phyloP scores from a whole-genome alignment of 225 moss, liverwort and hornwort species.

The Physcomitrellopsis africana region DNA sequence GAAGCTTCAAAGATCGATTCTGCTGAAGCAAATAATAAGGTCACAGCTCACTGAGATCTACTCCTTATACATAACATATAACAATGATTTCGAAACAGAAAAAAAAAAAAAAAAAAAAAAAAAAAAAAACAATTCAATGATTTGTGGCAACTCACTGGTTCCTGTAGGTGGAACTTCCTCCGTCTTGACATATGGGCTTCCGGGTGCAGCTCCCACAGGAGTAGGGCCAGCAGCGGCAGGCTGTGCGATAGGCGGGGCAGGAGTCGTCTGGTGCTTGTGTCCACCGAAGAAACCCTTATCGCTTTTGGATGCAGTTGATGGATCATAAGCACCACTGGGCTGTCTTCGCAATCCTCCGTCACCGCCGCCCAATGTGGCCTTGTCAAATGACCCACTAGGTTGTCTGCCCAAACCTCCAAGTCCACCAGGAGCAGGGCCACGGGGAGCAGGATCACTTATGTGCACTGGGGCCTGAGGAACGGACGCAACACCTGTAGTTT shows the following conservation, averaged over 20 bases:
- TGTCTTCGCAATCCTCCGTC: conserved; percentile 40
- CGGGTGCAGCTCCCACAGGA: conserved; percentile 45
- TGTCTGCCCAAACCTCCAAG: conserved; percentile 8
- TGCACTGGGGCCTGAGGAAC: background rate
- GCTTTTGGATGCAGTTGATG: conserved; percentile 29
- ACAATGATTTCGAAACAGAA: too few relatives aligned
- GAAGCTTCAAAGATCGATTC: too few relatives aligned
- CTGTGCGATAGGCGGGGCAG: conserved; percentile 26
- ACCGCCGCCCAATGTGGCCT: conserved; percentile 22
- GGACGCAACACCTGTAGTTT: conserved; percentile 27
- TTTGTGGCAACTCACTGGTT: conserved; percentile 40
- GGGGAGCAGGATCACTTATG: background rate
- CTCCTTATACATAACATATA: too few relatives aligned
- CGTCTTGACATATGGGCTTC: conserved; percentile 63
- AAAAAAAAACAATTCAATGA: background rate
- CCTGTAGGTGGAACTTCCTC: conserved; percentile 56
- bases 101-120: background rate
- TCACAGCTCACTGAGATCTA: background rate
- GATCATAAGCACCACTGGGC: conserved; percentile 46
- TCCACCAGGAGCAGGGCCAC: background rate
- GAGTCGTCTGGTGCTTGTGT: conserved; percentile 5
- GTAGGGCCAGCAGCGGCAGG: conserved; percentile 26
- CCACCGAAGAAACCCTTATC: conserved; percentile 48
- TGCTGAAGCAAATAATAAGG: background rate
- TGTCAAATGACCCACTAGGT: conserved; percentile 25